A percentile compares a stretch with the other conserved stretches of the same genome.
Evolutionary conservation across 176 grass and related monocot genomes (phyloP).

Genomic region (Eragrostis curvula): DNA sequence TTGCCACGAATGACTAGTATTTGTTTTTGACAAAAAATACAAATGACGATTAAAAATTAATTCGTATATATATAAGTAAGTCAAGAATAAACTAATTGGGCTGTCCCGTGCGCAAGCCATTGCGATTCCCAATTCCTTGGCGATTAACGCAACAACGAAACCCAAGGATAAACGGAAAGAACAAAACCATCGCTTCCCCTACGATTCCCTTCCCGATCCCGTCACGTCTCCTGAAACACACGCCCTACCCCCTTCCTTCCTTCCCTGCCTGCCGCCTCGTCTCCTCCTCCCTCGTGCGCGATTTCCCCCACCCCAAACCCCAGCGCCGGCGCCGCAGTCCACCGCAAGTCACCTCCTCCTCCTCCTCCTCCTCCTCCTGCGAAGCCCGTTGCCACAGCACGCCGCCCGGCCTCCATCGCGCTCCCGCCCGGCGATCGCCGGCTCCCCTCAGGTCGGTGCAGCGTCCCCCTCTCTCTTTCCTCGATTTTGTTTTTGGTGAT

Average conservation of each 20-base stretch:
- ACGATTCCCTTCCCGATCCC: constrained; percentile 52
- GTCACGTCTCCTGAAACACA: constrained; percentile 52
- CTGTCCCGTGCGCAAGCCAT: constrained; percentile 1
- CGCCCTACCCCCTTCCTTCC: not conserved
- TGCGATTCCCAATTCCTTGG: constrained; percentile 42
- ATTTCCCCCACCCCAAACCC: constrained; percentile 41
- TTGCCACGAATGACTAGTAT: not conserved
- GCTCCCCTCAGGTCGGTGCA: constrained; percentile 48
- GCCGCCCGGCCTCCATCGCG: not conserved
- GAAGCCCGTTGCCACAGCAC: not conserved
- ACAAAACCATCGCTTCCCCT: constrained; percentile 38
- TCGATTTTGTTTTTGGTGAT: not conserved
- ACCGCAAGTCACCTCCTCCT: constrained; percentile 42
- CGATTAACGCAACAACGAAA: constrained; percentile 40
- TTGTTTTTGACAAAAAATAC: not conserved
- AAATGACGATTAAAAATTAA: not conserved
- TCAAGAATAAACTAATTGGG: not conserved
- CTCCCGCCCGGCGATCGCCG: constrained; percentile 43
- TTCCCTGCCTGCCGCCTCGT: not conserved
- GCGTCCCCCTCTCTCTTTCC: not conserved
- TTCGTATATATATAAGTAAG: no score
- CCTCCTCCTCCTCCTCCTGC: constrained; percentile 23
- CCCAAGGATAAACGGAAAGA: constrained; percentile 53
- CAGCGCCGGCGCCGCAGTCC: constrained; percentile 42
- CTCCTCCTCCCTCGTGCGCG: constrained; percentile 16